Conservation (phyloP, 2,329 filamentous ascomycete genomes). For the Arthroderma sp. region DNA sequence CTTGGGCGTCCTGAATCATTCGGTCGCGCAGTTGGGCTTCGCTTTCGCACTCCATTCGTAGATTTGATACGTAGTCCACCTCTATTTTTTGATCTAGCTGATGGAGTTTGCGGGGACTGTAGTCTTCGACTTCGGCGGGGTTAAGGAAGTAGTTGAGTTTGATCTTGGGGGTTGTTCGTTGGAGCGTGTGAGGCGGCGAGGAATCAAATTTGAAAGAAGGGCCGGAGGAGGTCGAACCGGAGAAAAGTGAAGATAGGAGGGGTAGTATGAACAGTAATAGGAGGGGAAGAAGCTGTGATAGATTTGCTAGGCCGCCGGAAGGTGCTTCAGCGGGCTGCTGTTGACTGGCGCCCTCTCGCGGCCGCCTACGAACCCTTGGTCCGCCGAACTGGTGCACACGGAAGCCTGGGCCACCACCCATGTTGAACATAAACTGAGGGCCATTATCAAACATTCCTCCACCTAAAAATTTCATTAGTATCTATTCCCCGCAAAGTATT, state of each 20-base stretch:
- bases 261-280: slow-evolving; percentile 80
- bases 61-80: slow-evolving; percentile 51
- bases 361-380: slow-evolving; percentile 59
- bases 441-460: slow-evolving; percentile 57
- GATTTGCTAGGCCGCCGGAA: slow-evolving; percentile 41
- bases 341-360: slow-evolving; percentile 48
- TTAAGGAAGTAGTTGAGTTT: slow-evolving; percentile 77
- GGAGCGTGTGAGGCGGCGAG: slow-evolving; percentile 56
- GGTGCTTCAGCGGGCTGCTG: slow-evolving; percentile 37
- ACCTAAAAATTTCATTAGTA: slow-evolving; percentile 21
- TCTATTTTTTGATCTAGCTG: slow-evolving; percentile 71
- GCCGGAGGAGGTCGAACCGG: slow-evolving; percentile 41
- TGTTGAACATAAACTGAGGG: slow-evolving; percentile 87
- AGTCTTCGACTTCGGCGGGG: slow-evolving; percentile 60
- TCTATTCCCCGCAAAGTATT: not conserved
- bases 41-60: slow-evolving; percentile 59
- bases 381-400: slow-evolving; percentile 94
- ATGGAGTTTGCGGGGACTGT: slow-evolving; percentile 53
- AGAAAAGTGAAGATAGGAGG: slow-evolving; percentile 67
- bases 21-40: slow-evolving; percentile 55
- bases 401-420: slow-evolving; percentile 80
- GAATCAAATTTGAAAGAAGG: slow-evolving; percentile 67
- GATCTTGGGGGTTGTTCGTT: slow-evolving; percentile 56
- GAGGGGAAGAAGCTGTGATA: slow-evolving; percentile 69
- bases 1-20: slow-evolving; percentile 63